These are phyloP conservation scores for Tarenaya hassleriana DNA, from an alignment of 345 rosid genomes.

Conservation along the genomic window DNA sequence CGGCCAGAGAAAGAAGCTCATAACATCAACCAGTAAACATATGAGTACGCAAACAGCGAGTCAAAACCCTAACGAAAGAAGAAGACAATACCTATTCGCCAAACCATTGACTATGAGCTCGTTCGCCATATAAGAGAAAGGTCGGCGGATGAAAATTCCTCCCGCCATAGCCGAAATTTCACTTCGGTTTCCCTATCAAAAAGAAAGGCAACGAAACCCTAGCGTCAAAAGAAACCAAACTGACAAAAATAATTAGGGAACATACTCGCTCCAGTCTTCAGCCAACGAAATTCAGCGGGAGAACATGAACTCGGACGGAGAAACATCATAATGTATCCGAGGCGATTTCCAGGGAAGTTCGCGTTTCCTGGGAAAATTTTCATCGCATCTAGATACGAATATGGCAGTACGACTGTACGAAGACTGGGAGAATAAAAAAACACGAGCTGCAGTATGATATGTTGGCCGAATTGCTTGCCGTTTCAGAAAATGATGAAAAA, in stretches of 20 bases:
- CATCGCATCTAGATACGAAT: too few relatives aligned
- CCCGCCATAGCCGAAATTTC: constrained; percentile 46
- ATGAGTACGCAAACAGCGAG: background rate
- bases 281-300: too few relatives aligned
- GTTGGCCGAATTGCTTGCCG: too few relatives aligned
- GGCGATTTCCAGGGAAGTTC: too few relatives aligned
- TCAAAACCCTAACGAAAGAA: background rate
- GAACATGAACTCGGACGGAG: too few relatives aligned
- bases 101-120: constrained; percentile 63
- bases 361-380: too few relatives aligned
- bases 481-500: too few relatives aligned
- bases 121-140: constrained; percentile 51
- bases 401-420: too few relatives aligned
- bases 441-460: too few relatives aligned
- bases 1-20: constrained; percentile 34
- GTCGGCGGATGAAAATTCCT: constrained; percentile 70
- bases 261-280: too few relatives aligned
- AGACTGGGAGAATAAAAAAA: too few relatives aligned
- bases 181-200: background rate
- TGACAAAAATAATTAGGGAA: background rate
- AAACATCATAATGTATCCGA: too few relatives aligned
- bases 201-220: background rate
- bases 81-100: constrained; percentile 50
- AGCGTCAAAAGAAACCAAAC: background rate
- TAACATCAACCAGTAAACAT: background rate